A percentile compares a stretch with the other conserved stretches of the same genome.
Conservation (phyloP, 1,139 yeast genomes). For the Pneumocystis jirovecii region DNA sequence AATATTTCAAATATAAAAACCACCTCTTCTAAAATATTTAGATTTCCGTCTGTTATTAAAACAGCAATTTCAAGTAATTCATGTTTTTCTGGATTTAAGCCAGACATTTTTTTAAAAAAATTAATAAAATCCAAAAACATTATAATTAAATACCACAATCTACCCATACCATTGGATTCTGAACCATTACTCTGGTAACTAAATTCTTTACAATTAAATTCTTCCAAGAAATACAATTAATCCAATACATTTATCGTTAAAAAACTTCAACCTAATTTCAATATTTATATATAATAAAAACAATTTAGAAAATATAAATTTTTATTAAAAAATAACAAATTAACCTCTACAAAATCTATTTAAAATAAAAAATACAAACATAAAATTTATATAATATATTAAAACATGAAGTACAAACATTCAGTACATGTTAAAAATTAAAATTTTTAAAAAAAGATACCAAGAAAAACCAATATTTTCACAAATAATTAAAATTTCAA, state of each 20-base stretch:
- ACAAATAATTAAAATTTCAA: neutral
- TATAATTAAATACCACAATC: neutral
- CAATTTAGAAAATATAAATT: neutral
- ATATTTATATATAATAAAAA: neutral
- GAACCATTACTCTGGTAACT: neutral
- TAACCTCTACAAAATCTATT: neutral
- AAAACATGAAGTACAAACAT: neutral
- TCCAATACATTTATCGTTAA: neutral
- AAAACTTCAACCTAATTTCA: neutral
- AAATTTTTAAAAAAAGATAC: neutral
- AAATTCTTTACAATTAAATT: neutral
- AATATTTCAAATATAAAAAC: slow-evolving; percentile 13
- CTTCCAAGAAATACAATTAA: neutral
- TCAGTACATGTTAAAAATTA: neutral
- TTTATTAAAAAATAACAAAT: neutral
- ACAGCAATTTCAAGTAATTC: slow-evolving; percentile 86
- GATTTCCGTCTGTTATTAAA: slow-evolving; percentile 66
- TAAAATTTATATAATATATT: neutral
- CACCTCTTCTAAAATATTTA: slow-evolving; percentile 45
- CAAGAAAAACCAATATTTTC: neutral
- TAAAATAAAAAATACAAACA: neutral
- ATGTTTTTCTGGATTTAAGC: slow-evolving; percentile 57
- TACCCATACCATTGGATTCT: neutral
- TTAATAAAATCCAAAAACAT: neutral
- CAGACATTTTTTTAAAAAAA: slow-evolving; percentile 53